These are phyloP conservation scores for Barnettozyma siamensis DNA, from an alignment of 805 yeast genomes.

Conservation along the genomic window DNA sequence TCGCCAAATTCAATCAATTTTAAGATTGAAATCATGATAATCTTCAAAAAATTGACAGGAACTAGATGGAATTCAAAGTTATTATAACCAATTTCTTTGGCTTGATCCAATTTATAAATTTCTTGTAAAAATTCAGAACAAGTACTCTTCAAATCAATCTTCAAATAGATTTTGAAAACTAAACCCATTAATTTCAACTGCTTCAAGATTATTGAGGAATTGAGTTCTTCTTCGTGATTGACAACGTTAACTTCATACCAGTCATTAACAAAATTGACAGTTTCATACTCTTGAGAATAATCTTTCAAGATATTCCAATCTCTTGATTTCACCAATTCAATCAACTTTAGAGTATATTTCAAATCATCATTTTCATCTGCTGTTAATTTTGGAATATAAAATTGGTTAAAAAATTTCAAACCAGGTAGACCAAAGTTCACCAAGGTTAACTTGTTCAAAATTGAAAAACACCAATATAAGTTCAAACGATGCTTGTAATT, in stretches of 20 bases:
- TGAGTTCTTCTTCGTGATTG: constrained; percentile 26
- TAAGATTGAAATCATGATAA: constrained; percentile 19
- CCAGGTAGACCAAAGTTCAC: constrained; percentile 22
- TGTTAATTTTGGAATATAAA: constrained; percentile 29
- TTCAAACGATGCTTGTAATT: constrained; percentile 29
- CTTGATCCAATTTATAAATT: constrained; percentile 6
- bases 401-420: constrained; percentile 17
- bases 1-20: constrained; percentile 10
- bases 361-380: constrained; percentile 14
- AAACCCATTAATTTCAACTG: constrained; percentile 9
- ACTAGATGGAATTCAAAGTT: constrained; percentile 26
- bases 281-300: constrained; percentile 5
- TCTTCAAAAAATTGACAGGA: constrained; percentile 24
- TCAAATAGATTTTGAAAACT: constrained; percentile 15
- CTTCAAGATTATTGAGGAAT: constrained; percentile 4
- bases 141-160: constrained; percentile 11
- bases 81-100: constrained; percentile 19
- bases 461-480: constrained; percentile 38
- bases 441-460: constrained; percentile 24
- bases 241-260: constrained; percentile 24
- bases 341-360: constrained; percentile 10
- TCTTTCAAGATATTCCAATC: constrained; percentile 11
- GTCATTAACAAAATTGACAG: constrained; percentile 27
- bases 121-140: constrained; percentile 15
- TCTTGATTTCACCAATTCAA: constrained; percentile 7